These are phyloP conservation scores for Exserohilum turcica DNA, from an alignment of 2,329 filamentous ascomycete species.

Conservation along the genomic window DNA sequence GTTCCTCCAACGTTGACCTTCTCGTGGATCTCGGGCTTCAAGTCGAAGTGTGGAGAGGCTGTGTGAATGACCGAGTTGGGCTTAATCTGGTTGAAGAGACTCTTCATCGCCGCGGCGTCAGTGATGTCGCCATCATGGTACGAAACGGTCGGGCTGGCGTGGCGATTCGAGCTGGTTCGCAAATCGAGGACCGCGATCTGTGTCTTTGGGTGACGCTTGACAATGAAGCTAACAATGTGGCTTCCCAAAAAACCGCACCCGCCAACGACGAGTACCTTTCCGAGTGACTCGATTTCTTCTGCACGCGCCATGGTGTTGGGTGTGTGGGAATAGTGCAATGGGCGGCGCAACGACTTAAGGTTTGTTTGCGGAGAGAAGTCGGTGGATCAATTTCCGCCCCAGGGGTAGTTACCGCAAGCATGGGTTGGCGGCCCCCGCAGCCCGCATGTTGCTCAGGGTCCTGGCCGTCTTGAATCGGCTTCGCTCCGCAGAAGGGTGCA, in stretches of 20 bases:
- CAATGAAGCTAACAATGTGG: constrained; percentile 57
- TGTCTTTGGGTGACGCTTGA: constrained; percentile 47
- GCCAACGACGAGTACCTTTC: constrained; percentile 56
- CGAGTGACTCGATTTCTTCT: constrained; percentile 42
- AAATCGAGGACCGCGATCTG: constrained; percentile 56
- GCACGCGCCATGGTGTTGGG: constrained; percentile 21
- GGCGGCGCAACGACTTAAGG: constrained; percentile 16
- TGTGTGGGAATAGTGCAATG: constrained; percentile 14
- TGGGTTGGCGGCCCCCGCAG: constrained; percentile 16
- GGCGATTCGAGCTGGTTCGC: constrained; percentile 49
- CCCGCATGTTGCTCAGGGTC: constrained; percentile 21
- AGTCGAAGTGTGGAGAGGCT: constrained; percentile 52
- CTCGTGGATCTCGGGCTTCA: constrained; percentile 50
- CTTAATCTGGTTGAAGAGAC: constrained; percentile 51
- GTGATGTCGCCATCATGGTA: constrained; percentile 60
- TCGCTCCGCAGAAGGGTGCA: neutral
- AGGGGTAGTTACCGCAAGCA: constrained; percentile 10
- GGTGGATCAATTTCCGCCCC: constrained; percentile 19
- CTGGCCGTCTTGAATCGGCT: constrained; percentile 1
- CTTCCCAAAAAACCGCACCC: constrained; percentile 59
- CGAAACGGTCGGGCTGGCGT: constrained; percentile 49
- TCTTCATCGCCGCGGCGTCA: constrained; percentile 48
- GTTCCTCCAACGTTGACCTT: constrained; percentile 60
- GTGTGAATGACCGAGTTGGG: constrained; percentile 58
- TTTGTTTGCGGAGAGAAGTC: constrained; percentile 26